These are phyloP conservation scores for Nicotiana obtusifolia DNA, from an alignment of 257 asterid genomes.

Conservation along the genomic window DNA sequence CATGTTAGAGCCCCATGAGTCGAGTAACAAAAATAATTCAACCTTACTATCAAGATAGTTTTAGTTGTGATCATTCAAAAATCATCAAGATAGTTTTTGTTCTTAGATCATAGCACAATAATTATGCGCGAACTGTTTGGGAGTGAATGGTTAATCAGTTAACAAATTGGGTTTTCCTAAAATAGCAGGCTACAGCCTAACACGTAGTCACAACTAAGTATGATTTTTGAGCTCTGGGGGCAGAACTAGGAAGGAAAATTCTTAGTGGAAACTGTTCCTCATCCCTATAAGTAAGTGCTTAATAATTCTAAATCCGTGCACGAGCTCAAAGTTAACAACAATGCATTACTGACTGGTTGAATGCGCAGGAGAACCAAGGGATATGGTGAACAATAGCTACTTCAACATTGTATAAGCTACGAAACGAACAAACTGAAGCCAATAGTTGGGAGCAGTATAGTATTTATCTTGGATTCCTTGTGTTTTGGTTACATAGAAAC, in stretches of 20 bases:
- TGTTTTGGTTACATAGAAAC: slow-evolving; percentile 37
- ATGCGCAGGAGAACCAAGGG: not conserved
- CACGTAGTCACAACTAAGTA: too few relatives aligned
- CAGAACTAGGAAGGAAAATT: not conserved
- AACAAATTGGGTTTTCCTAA: too few relatives aligned
- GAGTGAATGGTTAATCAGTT: too few relatives aligned
- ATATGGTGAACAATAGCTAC: not conserved
- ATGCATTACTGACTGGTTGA: not conserved
- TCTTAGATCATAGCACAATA: not conserved
- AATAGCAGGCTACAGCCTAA: not conserved
- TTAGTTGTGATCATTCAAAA: too few relatives aligned
- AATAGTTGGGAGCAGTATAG: not conserved
- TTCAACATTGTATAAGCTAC: not conserved
- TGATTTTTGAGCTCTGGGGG: not conserved
- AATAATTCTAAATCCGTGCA: not conserved
- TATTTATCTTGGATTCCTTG: slow-evolving; percentile 39
- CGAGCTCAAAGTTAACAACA: not conserved
- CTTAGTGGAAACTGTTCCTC: not conserved
- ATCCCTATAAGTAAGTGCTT: not conserved
- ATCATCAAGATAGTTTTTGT: too few relatives aligned
- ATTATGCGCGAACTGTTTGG: not conserved
- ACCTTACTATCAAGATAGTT: not conserved
- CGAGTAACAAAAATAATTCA: not conserved
- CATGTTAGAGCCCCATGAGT: not conserved
- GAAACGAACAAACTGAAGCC: slow-evolving; percentile 3